Conservation (phyloP, 2,329 filamentous ascomycete genomes). For the Sarocladium strictum region DNA sequence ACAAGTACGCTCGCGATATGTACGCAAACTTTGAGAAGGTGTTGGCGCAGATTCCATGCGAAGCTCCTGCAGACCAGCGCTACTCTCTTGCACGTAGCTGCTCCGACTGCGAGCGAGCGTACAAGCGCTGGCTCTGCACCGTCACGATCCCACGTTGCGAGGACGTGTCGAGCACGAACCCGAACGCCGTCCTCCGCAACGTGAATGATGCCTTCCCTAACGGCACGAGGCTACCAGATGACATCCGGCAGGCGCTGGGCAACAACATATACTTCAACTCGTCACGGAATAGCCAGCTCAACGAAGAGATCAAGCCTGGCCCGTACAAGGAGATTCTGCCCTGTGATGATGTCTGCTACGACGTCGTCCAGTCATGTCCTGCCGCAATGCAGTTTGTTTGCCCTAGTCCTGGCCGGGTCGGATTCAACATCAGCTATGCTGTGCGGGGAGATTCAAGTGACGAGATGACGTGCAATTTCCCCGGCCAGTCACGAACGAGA, state of each 20-base stretch:
- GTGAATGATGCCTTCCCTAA: constrained; percentile 66
- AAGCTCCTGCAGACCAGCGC: constrained; percentile 63
- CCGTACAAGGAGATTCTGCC: constrained; percentile 93
- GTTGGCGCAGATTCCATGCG: constrained; percentile 79
- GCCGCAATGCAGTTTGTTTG: constrained; percentile 70
- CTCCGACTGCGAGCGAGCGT: constrained; percentile 68
- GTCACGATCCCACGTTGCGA: constrained; percentile 89
- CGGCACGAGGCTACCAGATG: constrained; percentile 45
- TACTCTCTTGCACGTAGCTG: constrained; percentile 81
- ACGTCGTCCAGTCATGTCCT: constrained; percentile 80
- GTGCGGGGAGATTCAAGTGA: constrained; percentile 17
- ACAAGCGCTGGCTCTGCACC: constrained; percentile 93
- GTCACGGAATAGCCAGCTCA: constrained; percentile 69
- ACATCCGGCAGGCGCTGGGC: constrained; percentile 20
- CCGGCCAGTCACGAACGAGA: constrained; percentile 28
- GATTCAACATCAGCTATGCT: constrained; percentile 31
- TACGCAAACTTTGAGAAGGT: constrained; percentile 77
- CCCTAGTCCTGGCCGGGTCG: constrained; percentile 40
- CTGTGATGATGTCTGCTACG: constrained; percentile 82
- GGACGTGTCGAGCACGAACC: constrained; percentile 59
- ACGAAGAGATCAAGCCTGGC: constrained; percentile 65
- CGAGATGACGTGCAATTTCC: constrained; percentile 31
- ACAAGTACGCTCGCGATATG: constrained; percentile 61
- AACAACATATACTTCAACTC: constrained; percentile 24
- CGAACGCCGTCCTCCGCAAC: constrained; percentile 54